Evolutionary conservation across 257 asterid species (phyloP).

Genomic region (Penstemon davidsonii): DNA sequence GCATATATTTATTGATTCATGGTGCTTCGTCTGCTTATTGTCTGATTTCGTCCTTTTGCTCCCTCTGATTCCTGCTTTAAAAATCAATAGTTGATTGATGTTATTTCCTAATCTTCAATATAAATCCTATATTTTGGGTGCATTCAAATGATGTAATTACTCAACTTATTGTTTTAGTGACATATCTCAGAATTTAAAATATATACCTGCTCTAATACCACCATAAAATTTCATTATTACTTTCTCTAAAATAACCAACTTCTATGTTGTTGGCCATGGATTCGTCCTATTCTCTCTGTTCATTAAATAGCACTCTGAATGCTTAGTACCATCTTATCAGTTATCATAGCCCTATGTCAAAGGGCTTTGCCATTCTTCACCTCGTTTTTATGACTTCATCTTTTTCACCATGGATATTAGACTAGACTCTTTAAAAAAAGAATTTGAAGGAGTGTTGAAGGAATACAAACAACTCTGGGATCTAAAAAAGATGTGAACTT

Average conservation of each 20-base stretch:
- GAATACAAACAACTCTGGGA: slow-evolving; percentile 6
- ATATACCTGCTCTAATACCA: slow-evolving; percentile 11
- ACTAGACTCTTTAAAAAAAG: not conserved
- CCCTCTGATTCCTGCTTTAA: slow-evolving; percentile 18
- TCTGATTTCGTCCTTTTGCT: slow-evolving; percentile 32
- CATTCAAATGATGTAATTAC: slow-evolving; percentile 24
- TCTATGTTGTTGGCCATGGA: slow-evolving; percentile 25
- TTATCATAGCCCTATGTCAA: not conserved
- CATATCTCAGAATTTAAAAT: slow-evolving; percentile 17
- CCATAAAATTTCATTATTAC: slow-evolving; percentile 16
- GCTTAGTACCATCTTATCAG: not conserved
- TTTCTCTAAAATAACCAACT: slow-evolving; percentile 20
- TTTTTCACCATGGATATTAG: slow-evolving; percentile 15
- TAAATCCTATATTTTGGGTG: not conserved
- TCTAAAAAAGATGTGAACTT: slow-evolving; percentile 6
- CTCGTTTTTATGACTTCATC: not conserved
- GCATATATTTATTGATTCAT: slow-evolving; percentile 31
- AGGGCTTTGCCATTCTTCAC: slow-evolving; percentile 2
- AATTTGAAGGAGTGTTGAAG: slow-evolving; percentile 14
- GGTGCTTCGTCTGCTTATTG: slow-evolving; percentile 28
- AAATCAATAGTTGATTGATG: slow-evolving; percentile 17
- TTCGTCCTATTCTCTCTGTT: slow-evolving; percentile 17
- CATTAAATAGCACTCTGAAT: not conserved
- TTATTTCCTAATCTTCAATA: not conserved
- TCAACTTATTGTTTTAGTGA: not conserved